phyloP scores from a whole-genome alignment of 2,329 filamentous ascomycete genomes.

The Colletotrichum navitas region DNA sequence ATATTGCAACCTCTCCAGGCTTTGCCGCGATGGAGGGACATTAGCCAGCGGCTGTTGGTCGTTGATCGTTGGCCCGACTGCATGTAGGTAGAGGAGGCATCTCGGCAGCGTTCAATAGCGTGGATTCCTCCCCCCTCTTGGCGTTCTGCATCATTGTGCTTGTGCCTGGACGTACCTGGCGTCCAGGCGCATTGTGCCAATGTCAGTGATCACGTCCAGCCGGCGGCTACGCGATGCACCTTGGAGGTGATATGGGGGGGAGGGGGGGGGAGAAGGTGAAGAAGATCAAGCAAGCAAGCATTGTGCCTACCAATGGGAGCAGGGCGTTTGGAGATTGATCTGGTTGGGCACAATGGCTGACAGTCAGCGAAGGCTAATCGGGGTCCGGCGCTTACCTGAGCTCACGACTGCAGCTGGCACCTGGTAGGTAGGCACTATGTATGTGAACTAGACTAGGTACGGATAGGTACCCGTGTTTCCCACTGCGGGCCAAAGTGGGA shows the following conservation, averaged over 20 bases:
- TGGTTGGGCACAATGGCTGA: conserved; percentile 13
- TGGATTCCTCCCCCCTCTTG: not conserved
- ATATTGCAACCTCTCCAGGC: conserved; percentile 24
- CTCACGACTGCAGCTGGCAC: conserved; percentile 2
- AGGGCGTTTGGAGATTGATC: conserved; percentile 26
- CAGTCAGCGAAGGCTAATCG: conserved; percentile 11
- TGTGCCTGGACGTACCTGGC: conserved; percentile 7
- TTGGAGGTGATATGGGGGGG: not conserved
- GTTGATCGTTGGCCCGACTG: not conserved
- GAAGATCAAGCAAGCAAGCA: not conserved
- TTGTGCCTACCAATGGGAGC: conserved; percentile 13
- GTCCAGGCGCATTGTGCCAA: conserved; percentile 19
- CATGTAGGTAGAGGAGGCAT: conserved; percentile 19
- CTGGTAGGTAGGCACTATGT: not conserved
- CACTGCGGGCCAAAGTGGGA: conserved; percentile 18
- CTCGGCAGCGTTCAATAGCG: conserved; percentile 28
- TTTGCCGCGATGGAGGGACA: not conserved
- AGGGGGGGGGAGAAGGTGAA: not conserved
- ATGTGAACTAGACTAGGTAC: too few species aligned
- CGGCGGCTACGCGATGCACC: conserved; percentile 27
- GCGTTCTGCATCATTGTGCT: not conserved
- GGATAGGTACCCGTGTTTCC: not conserved
- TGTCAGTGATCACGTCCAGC: conserved; percentile 10
- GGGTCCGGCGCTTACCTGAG: conserved; percentile 33
- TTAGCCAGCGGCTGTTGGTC: not conserved